phyloP scores from a whole-genome alignment of 805 yeast species.

The Pichia deserticola region DNA sequence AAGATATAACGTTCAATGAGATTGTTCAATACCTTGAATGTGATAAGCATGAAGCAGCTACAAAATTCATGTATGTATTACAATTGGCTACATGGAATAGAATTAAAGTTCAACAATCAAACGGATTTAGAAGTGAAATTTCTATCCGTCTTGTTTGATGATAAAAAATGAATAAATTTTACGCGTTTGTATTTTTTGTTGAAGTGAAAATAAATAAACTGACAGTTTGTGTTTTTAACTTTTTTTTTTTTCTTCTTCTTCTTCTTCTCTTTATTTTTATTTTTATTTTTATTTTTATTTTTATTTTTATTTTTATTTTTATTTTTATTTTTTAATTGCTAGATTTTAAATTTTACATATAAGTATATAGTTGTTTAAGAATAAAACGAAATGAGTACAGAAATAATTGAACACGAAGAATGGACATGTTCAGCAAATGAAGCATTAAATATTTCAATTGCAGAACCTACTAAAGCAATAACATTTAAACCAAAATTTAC shows the following conservation, averaged over 20 bases:
- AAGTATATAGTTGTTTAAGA: not conserved
- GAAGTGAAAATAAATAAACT: not conserved
- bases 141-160: not conserved
- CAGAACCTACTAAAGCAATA: slow-evolving; percentile 51
- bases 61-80: slow-evolving; percentile 1
- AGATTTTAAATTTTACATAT: too few relatives aligned
- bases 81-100: slow-evolving; percentile 2
- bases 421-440: slow-evolving; percentile 77
- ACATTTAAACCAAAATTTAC: slow-evolving; percentile 75
- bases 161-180: too few relatives aligned
- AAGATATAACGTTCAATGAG: not conserved
- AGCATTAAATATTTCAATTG: slow-evolving; percentile 51
- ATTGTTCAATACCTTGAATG: not conserved
- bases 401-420: slow-evolving; percentile 24
- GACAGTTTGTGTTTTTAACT: not conserved
- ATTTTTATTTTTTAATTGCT: too few relatives aligned
- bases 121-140: not conserved
- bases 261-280: too few relatives aligned
- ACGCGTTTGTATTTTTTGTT: too few relatives aligned
- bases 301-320: too few relatives aligned
- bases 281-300: too few relatives aligned
- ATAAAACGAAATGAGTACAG: not conserved
- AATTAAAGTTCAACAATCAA: not conserved
- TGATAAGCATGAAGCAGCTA: not conserved
- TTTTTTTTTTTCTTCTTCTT: too few relatives aligned